These are phyloP conservation scores for Pulveroboletus sp. DNA, from an alignment of 768 basidiomycete genomes.

Conservation along the genomic window DNA sequence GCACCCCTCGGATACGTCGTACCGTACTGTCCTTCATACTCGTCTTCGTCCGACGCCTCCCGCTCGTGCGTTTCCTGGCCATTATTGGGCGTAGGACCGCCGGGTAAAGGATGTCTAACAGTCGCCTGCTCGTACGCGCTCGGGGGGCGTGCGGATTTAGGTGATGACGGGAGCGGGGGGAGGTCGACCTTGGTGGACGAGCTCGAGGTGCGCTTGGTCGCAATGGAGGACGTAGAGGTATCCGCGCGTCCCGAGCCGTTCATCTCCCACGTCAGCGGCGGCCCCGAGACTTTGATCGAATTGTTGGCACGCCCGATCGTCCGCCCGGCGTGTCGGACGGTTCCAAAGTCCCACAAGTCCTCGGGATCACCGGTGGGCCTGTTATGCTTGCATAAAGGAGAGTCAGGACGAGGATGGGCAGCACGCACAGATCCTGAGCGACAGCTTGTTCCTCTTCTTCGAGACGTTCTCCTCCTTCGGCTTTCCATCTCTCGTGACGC, in stretches of 20 bases:
- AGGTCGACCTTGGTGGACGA: slow-evolving; percentile 59
- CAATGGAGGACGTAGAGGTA: slow-evolving; percentile 37
- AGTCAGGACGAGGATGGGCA: background rate
- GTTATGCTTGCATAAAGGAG: background rate
- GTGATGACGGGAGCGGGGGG: slow-evolving; percentile 51
- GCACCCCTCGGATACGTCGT: slow-evolving; percentile 46
- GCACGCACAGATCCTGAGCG: slow-evolving; percentile 61
- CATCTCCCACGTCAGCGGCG: slow-evolving; percentile 80
- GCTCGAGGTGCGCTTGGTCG: slow-evolving; percentile 30
- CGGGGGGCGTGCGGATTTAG: slow-evolving; percentile 33
- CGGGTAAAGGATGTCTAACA: slow-evolving; percentile 54
- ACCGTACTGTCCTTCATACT: slow-evolving; percentile 58
- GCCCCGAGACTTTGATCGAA: slow-evolving; percentile 58
- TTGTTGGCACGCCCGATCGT: slow-evolving; percentile 68
- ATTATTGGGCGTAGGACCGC: slow-evolving; percentile 17
- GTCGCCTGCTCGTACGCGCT: slow-evolving; percentile 61
- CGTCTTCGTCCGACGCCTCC: slow-evolving; percentile 62
- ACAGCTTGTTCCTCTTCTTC: slow-evolving; percentile 69
- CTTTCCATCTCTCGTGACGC: slow-evolving; percentile 89
- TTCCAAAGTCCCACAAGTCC: slow-evolving; percentile 97
- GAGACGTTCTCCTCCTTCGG: slow-evolving; percentile 76
- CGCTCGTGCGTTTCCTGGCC: slow-evolving; percentile 36
- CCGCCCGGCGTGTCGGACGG: slow-evolving; percentile 72
- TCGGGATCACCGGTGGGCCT: slow-evolving; percentile 64
- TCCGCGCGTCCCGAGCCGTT: slow-evolving; percentile 47